phyloP scores from a whole-genome alignment of 2,329 filamentous ascomycete genomes.

The Ceratocystis eucalypticola region DNA sequence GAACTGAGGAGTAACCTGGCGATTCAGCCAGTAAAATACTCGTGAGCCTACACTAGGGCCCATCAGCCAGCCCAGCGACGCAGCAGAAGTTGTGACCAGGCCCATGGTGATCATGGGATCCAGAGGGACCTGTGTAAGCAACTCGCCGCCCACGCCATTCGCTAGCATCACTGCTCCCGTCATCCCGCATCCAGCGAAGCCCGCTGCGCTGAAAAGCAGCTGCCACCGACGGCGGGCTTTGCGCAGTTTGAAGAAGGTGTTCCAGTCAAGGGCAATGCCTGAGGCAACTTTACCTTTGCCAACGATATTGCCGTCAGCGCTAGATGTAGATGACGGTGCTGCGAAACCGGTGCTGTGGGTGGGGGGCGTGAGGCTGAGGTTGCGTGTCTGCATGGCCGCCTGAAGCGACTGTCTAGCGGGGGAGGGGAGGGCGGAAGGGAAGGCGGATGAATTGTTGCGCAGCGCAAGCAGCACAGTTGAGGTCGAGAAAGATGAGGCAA shows the following conservation, averaged over 20 bases:
- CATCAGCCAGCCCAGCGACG: constrained; percentile 73
- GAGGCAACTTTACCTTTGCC: background rate
- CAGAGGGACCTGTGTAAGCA: constrained; percentile 60
- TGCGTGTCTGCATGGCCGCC: constrained; percentile 11
- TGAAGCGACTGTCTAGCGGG: background rate
- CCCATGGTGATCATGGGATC: constrained; percentile 82
- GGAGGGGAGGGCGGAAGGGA: background rate
- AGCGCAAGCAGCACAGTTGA: constrained; percentile 4
- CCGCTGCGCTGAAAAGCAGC: constrained; percentile 58
- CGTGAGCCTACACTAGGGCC: constrained; percentile 72
- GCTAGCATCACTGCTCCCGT: constrained; percentile 54
- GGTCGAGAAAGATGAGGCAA: constrained; percentile 10
- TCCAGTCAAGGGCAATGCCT: constrained; percentile 56
- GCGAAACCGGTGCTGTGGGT: constrained; percentile 15
- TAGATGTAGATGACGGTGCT: constrained; percentile 20
- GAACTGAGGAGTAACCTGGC: constrained; percentile 53
- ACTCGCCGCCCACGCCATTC: constrained; percentile 55
- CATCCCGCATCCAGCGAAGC: constrained; percentile 48
- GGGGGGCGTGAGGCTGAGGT: constrained; percentile 14
- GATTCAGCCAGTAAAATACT: constrained; percentile 64
- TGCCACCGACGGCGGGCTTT: constrained; percentile 74
- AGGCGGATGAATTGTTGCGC: constrained; percentile 6
- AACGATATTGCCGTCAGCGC: constrained; percentile 24
- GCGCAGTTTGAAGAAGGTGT: constrained; percentile 83
- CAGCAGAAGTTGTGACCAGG: constrained; percentile 60